A percentile compares a stretch with the other conserved stretches of the same genome.
Conservation (phyloP, 129 eudicot genomes). For the Arctium lappa region DNA sequence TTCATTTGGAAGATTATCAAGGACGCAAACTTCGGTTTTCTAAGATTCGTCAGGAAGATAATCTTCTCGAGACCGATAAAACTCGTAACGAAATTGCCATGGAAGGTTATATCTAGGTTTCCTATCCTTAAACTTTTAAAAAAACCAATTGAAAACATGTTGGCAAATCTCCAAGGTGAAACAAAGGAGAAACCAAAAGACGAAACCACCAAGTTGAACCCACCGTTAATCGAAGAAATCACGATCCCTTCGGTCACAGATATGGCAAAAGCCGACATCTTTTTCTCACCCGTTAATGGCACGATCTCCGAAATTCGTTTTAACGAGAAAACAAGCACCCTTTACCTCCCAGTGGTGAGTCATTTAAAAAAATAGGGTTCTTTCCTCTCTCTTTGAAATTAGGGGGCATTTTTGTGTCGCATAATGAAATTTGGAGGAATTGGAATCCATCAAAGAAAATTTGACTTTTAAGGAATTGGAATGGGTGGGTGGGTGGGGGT, state of each 20-base stretch:
- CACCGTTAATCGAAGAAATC: constrained; percentile 56
- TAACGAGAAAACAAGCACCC: constrained; percentile 21
- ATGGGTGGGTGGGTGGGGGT: too few relatives aligned
- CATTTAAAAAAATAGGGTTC: neutral
- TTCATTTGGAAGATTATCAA: neutral
- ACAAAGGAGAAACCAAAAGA: neutral
- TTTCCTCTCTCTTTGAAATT: neutral
- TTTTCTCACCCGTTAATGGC: constrained; percentile 38
- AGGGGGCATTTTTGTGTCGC: too few relatives aligned
- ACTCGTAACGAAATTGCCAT: constrained; percentile 32
- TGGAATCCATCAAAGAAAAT: too few relatives aligned
- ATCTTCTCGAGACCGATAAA: constrained; percentile 22
- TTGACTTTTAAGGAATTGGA: too few relatives aligned
- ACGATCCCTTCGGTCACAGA: constrained; percentile 63
- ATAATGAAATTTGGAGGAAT: too few relatives aligned
- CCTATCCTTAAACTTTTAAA: constrained; percentile 40
- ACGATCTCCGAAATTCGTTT: constrained; percentile 39
- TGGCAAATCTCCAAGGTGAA: neutral
- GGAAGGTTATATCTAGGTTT: constrained; percentile 40
- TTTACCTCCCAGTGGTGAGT: constrained; percentile 43
- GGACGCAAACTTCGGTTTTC: neutral
- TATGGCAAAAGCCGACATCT: constrained; percentile 41
- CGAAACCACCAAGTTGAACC: constrained; percentile 1
- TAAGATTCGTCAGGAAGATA: constrained; percentile 24
- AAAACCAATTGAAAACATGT: constrained; percentile 18